Conservation (phyloP, 805 yeast species). For the Candida gorgasii region DNA sequence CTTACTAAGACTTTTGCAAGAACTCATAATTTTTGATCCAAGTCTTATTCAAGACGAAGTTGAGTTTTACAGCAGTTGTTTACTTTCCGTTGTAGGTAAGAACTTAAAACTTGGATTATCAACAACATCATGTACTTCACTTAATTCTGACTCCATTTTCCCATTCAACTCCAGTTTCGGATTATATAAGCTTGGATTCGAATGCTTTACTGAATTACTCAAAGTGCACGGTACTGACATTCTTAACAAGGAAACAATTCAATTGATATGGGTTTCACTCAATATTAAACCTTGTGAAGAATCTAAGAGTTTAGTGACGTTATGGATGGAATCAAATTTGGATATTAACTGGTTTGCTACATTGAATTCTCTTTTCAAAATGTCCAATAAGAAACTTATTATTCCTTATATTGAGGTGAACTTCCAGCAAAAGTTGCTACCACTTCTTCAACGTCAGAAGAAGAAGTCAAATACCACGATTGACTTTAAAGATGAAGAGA, state of each 20-base stretch:
- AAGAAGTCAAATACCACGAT: slow-evolving; percentile 25
- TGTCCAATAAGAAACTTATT: slow-evolving; percentile 44
- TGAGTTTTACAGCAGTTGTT: slow-evolving; percentile 27
- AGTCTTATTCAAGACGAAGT: slow-evolving; percentile 34
- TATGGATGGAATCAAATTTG: slow-evolving; percentile 59
- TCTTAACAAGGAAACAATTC: slow-evolving; percentile 48
- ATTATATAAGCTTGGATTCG: slow-evolving; percentile 47
- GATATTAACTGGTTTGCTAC: slow-evolving; percentile 60
- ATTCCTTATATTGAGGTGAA: slow-evolving; percentile 39
- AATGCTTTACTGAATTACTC: slow-evolving; percentile 58
- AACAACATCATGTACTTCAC: slow-evolving; percentile 36
- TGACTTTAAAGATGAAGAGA: slow-evolving; percentile 42
- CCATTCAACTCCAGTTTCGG: slow-evolving; percentile 45
- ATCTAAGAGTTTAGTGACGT: slow-evolving; percentile 46
- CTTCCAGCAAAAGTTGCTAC: slow-evolving; percentile 41
- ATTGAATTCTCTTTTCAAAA: slow-evolving; percentile 49
- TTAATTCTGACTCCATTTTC: slow-evolving; percentile 42
- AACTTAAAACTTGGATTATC: slow-evolving; percentile 39
- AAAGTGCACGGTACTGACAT: slow-evolving; percentile 45
- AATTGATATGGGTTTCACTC: slow-evolving; percentile 60
- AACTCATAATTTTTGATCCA: slow-evolving; percentile 40
- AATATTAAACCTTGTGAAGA: slow-evolving; percentile 48
- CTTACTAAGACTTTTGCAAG: slow-evolving; percentile 33
- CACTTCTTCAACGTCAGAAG: slow-evolving; percentile 44
- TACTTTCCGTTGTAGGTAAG: slow-evolving; percentile 30